Conservation (phyloP, 1,284 basidiomycete species). For the Coniophora puteana region DNA sequence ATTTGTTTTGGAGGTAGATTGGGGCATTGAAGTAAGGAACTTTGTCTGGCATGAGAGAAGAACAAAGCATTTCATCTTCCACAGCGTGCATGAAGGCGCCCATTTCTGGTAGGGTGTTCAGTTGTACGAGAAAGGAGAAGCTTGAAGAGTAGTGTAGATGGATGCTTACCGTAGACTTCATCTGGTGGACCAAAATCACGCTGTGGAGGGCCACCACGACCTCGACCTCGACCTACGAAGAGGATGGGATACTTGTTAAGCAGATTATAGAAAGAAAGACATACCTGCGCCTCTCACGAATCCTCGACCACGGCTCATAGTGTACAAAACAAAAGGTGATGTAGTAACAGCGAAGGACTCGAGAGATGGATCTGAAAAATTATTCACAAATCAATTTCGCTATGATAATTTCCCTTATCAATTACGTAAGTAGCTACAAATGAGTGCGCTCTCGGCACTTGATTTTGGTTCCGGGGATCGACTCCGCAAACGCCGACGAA, state of each 20-base stretch:
- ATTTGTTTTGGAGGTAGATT: slow-evolving; percentile 98
- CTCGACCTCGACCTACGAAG: slow-evolving; percentile 45
- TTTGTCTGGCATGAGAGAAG: slow-evolving; percentile 81
- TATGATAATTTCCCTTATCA: neutral
- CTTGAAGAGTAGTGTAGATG: slow-evolving; percentile 3
- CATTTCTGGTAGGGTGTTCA: slow-evolving; percentile 54
- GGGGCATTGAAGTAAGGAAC: slow-evolving; percentile 99
- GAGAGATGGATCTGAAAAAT: slow-evolving; percentile 10
- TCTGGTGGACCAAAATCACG: slow-evolving; percentile 83
- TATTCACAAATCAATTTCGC: slow-evolving; percentile 7
- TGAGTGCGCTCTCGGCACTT: too few relatives aligned
- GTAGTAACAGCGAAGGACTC: neutral
- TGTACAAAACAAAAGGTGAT: neutral
- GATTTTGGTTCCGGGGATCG: too few relatives aligned
- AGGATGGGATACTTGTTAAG: neutral
- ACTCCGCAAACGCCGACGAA: too few relatives aligned
- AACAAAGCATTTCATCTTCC: slow-evolving; percentile 98
- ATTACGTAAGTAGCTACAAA: neutral
- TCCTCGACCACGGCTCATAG: slow-evolving; percentile 47
- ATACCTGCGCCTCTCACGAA: slow-evolving; percentile 2
- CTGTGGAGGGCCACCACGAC: slow-evolving; percentile 66
- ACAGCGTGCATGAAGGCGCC: slow-evolving; percentile 92
- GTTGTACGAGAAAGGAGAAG: slow-evolving; percentile 7
- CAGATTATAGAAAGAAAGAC: slow-evolving; percentile 4
- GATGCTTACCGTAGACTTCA: slow-evolving; percentile 66